Conservation (phyloP, 306 rosid species). For the Cyclanthera cordifolia region DNA sequence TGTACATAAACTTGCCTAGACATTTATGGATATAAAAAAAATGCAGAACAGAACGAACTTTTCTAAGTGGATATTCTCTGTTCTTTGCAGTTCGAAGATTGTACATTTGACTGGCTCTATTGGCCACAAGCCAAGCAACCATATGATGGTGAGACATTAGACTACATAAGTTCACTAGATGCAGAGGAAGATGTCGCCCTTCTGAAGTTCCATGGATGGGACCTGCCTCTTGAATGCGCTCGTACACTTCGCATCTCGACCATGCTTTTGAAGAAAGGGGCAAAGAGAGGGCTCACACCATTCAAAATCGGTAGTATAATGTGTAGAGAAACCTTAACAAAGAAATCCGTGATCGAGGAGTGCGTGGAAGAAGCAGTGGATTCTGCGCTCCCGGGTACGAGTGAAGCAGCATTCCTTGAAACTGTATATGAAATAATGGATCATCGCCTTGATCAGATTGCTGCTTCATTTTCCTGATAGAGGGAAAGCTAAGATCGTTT, state of each 20-base stretch:
- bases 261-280: constrained; percentile 92
- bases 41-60: no score
- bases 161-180: constrained; percentile 59
- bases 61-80: no score
- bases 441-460: constrained; percentile 43
- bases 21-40: no score
- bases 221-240: constrained; percentile 55
- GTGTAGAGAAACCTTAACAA: constrained; percentile 61
- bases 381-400: constrained; percentile 58
- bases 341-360: constrained; percentile 70
- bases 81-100: constrained; percentile 72
- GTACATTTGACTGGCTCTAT: constrained; percentile 94
- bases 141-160: constrained; percentile 45
- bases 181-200: constrained; percentile 77
- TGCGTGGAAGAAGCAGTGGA: constrained; percentile 60
- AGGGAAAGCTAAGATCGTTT: constrained; percentile 13
- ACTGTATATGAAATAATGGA: constrained; percentile 65
- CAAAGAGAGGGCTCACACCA: constrained; percentile 59
- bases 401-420: constrained; percentile 71
- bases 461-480: constrained; percentile 23
- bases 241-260: constrained; percentile 76
- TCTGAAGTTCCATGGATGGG: constrained; percentile 82
- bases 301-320: constrained; percentile 68
- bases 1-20: no score
- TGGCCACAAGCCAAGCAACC: constrained; percentile 91